Percentiles rank a stretch among this genome's conserved stretches.
Conservation (phyloP, 1,284 basidiomycete genomes). For the Agroathelia rolfsii region DNA sequence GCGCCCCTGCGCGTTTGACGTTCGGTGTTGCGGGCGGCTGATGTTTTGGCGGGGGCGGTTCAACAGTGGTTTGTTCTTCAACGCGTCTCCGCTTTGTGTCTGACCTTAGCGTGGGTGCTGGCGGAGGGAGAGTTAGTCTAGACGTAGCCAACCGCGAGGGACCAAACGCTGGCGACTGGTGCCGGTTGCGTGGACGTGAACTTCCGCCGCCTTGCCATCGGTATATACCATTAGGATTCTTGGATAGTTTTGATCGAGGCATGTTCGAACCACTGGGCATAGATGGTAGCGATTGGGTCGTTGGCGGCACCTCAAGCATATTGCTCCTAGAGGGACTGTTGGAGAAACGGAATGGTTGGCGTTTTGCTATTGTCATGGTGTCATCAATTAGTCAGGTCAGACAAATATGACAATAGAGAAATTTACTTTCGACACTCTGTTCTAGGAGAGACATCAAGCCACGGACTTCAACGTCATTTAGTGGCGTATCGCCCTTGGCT, state of each 20-base stretch:
- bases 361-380: constrained; percentile 20
- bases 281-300: too few species aligned
- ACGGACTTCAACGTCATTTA: constrained; percentile 41
- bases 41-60: constrained; percentile 9
- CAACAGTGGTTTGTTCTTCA: too few species aligned
- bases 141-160: constrained; percentile 31
- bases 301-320: constrained; percentile 10
- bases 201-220: constrained; percentile 63
- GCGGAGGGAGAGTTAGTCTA: constrained; percentile 27
- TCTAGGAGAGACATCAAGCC: constrained; percentile 43
- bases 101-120: constrained; percentile 27
- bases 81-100: constrained; percentile 56
- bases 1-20: constrained; percentile 19
- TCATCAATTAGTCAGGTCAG: not conserved
- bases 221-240: constrained; percentile 63
- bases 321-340: constrained; percentile 26
- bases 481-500: constrained; percentile 31
- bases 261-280: too few species aligned
- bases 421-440: constrained; percentile 29
- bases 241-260: constrained; percentile 42
- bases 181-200: constrained; percentile 53
- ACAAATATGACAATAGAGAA: not conserved
- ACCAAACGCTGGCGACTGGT: constrained; percentile 58
- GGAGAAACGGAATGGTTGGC: constrained; percentile 52
- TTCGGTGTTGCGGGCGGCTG: constrained; percentile 17